Evolutionary conservation across 2,329 filamentous ascomycete genomes (phyloP).

Genomic region (Leptographium wingfieldii): DNA sequence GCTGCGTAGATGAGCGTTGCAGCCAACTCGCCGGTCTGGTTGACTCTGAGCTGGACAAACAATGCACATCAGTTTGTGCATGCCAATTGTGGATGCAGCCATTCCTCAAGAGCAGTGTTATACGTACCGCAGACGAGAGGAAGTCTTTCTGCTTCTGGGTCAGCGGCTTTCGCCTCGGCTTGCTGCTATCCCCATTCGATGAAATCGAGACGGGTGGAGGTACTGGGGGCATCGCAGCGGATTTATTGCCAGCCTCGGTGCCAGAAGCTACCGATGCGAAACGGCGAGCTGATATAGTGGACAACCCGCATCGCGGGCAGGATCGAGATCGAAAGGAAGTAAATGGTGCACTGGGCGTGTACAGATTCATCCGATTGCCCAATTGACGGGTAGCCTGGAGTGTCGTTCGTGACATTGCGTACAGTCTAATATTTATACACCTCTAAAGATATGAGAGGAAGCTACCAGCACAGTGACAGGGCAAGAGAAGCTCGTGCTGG

Average conservation of each 20-base stretch:
- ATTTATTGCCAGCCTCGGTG: neutral
- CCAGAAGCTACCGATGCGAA: conserved; percentile 4
- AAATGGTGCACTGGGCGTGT: neutral
- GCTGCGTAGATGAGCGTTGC: conserved; percentile 87
- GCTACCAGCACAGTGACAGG: neutral
- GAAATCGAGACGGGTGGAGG: neutral
- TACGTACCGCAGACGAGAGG: conserved; percentile 56
- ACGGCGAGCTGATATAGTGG: conserved; percentile 6
- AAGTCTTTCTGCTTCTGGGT: conserved; percentile 60
- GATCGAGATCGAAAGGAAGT: neutral
- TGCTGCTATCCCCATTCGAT: conserved; percentile 3
- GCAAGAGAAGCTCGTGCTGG: neutral
- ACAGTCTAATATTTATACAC: neutral
- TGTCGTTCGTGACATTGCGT: neutral
- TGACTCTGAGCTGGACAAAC: conserved; percentile 61
- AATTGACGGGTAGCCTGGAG: conserved; percentile 1
- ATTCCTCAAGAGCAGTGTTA: neutral
- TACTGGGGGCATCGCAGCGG: neutral
- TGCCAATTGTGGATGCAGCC: neutral
- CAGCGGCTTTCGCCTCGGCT: conserved; percentile 42
- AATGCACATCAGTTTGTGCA: conserved; percentile 11
- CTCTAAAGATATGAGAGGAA: neutral
- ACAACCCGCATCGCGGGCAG: conserved; percentile 9
- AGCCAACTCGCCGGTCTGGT: conserved; percentile 95
- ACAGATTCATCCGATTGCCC: neutral